phyloP scores from a whole-genome alignment of 331 rosid genomes.

The Pyrus hybrid region DNA sequence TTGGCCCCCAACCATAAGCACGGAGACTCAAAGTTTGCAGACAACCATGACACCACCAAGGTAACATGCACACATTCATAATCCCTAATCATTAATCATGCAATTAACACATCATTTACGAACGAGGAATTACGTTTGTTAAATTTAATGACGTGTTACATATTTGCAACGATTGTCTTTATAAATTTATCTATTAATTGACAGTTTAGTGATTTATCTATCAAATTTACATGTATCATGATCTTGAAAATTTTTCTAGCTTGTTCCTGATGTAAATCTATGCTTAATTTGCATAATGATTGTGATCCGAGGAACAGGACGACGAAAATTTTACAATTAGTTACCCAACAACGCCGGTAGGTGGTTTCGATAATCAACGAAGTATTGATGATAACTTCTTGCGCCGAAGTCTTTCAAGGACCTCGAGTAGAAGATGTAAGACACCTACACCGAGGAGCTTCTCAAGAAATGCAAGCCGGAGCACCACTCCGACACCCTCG shows the following conservation, averaged over 20 bases:
- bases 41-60: conserved; percentile 13
- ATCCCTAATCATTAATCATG: not conserved
- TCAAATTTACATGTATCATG: not conserved
- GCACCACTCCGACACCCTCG: not conserved
- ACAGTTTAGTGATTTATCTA: not conserved
- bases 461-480: conserved; percentile 3
- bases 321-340: conserved; percentile 14
- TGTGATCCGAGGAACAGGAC: not conserved
- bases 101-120: not conserved
- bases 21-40: conserved; percentile 15
- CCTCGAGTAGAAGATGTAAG: conserved; percentile 49
- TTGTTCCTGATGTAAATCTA: not conserved
- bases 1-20: conserved; percentile 22
- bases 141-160: not conserved
- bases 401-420: conserved; percentile 28
- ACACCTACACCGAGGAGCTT: conserved; percentile 50
- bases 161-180: too few species aligned
- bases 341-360: conserved; percentile 21
- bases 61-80: not conserved
- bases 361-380: conserved; percentile 3
- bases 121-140: too few species aligned
- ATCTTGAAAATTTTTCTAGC: not conserved
- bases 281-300: not conserved
- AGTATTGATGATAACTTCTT: conserved; percentile 35
- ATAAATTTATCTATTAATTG: too few species aligned